Conservation (phyloP, 2,329 filamentous ascomycete genomes). For the Emydomyces testavorans region DNA sequence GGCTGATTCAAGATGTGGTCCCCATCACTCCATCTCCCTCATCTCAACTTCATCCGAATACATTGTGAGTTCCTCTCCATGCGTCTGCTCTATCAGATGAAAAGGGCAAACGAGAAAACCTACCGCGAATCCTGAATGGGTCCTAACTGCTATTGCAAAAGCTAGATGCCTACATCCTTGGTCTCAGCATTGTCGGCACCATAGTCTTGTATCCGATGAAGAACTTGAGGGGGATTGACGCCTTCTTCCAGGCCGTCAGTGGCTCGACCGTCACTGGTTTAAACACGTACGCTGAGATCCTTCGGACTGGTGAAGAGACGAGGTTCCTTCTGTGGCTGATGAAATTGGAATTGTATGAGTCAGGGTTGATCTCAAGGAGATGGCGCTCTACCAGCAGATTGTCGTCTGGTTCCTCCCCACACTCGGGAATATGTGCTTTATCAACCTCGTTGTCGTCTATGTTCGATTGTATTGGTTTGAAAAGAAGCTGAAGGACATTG, state of each 20-base stretch:
- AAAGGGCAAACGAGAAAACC: not conserved
- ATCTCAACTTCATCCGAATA: slow-evolving; percentile 13
- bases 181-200: slow-evolving; percentile 28
- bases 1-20: slow-evolving; percentile 8
- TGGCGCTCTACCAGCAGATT: slow-evolving; percentile 43
- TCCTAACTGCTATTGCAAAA: slow-evolving; percentile 22
- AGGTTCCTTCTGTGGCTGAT: slow-evolving; percentile 2
- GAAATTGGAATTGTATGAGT: not conserved
- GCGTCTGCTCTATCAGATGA: not conserved
- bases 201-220: slow-evolving; percentile 31
- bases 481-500: slow-evolving; percentile 34
- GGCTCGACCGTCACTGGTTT: slow-evolving; percentile 42
- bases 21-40: slow-evolving; percentile 5
- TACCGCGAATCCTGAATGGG: not conserved
- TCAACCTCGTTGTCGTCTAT: slow-evolving; percentile 41
- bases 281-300: slow-evolving; percentile 34
- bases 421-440: slow-evolving; percentile 39
- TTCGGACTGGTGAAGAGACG: not conserved
- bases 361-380: slow-evolving; percentile 41
- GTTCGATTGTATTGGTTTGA: slow-evolving; percentile 42
- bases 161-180: slow-evolving; percentile 35
- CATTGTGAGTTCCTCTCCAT: slow-evolving; percentile 8
- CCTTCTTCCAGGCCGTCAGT: slow-evolving; percentile 42
- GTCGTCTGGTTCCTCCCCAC: slow-evolving; percentile 42
- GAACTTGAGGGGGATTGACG: slow-evolving; percentile 37